Evolutionary conservation across 495 filamentous ascomycete genomes (phyloP), one percentile per base, ranked within the genome.

Genomic region (Tuber indicum): DNA sequence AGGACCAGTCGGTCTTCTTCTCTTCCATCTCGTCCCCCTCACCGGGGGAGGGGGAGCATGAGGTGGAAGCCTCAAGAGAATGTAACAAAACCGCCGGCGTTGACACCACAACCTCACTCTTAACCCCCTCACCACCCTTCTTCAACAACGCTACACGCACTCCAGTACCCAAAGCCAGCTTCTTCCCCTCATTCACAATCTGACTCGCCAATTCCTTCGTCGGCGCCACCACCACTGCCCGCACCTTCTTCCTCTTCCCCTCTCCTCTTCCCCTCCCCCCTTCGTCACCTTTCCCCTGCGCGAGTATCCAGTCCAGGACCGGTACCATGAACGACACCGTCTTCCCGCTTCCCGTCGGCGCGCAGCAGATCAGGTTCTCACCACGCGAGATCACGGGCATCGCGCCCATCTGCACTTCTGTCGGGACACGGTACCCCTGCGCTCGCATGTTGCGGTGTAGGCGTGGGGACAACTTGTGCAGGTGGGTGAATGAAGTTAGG

Each of bases 281-380:
- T 1, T 49, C 47, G 1, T 23, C 47, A 73, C 81, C 73, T 58
- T 87, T 85, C 72, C 85, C 49, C 85, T 85, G 76, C 84, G 81
- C 80, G 44, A 95, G 86, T 70, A 95, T 89, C 71, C 88, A 87
- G 82, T 97, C 91, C 72, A 98, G 87, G 26, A 93, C 87, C 0
- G 94, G 93, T 42, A 99, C 91, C 83, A 98, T 84, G 81, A 97
- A 99, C 5, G 93, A 92, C 74, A 98, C 84, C 0, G 96, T 98
- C 86, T 99, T 99, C n/a, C 96, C 96, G 82, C 94, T 97, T 32
- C 96, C 96, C 5, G 96, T 99, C 4, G 96, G 96, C 21, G 96
- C 96, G 47, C 98, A 91, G 5, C 91, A 91, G 47, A 99, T 82
- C 45, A 99, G 89, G 87, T 98, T 74, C 74, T 32, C 6, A 72